Conservation (phyloP, 2,329 filamentous ascomycete species). For the Colletotrichum brevisporum region DNA sequence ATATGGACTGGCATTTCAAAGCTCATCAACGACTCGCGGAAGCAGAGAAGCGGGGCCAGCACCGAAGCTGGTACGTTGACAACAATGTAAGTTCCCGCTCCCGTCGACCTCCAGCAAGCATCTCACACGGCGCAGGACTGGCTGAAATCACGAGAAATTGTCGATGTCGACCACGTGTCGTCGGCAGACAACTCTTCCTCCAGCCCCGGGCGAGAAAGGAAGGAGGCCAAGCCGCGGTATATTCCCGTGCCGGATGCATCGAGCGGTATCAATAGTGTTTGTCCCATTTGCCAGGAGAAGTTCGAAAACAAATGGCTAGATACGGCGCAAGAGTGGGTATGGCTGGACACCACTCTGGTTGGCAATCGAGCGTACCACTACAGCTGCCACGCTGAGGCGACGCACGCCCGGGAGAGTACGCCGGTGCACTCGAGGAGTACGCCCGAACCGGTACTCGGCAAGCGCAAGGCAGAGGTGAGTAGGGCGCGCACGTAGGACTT, state of each 20-base stretch:
- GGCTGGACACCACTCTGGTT: constrained; percentile 88
- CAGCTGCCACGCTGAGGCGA: constrained; percentile 88
- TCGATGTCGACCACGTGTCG: constrained; percentile 46
- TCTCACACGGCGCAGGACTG: constrained; percentile 34
- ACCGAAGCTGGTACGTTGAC: constrained; percentile 95
- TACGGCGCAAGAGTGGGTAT: constrained; percentile 96
- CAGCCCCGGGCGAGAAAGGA: constrained; percentile 48
- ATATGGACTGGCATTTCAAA: constrained; percentile 98
- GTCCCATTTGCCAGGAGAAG: constrained; percentile 95
- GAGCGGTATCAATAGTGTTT: constrained; percentile 80
- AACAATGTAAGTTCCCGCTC: constrained; percentile 76
- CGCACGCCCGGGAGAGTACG: constrained; percentile 70
- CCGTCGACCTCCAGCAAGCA: constrained; percentile 44
- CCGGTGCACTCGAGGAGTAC: constrained; percentile 62
- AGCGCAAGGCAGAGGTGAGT: constrained; percentile 80
- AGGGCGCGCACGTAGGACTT: neutral
- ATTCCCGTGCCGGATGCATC: constrained; percentile 88
- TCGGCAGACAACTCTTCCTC: constrained; percentile 32
- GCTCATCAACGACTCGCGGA: constrained; percentile 92
- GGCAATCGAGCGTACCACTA: constrained; percentile 89
- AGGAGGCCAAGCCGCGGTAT: constrained; percentile 70
- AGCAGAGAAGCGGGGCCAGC: constrained; percentile 86
- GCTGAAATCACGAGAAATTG: constrained; percentile 47
- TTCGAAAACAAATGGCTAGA: constrained; percentile 95
- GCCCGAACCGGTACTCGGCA: constrained; percentile 77